These are phyloP conservation scores for Verticillium isaacii DNA, from an alignment of 2,329 filamentous ascomycete species.

Conservation along the genomic window DNA sequence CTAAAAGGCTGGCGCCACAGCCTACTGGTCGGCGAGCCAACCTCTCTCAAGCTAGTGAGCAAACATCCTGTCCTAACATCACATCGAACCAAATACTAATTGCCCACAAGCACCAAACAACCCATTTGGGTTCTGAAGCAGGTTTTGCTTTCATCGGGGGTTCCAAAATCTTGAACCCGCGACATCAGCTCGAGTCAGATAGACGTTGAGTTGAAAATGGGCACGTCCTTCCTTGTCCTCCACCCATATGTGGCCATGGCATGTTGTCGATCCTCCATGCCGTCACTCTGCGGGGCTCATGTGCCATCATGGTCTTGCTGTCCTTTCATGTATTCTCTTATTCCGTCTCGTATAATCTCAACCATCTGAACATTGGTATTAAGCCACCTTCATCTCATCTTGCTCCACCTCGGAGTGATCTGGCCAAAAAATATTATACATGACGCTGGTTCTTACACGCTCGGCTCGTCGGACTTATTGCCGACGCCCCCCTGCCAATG, in stretches of 20 bases:
- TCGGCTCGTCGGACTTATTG: no score
- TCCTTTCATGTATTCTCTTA: not conserved
- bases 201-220: not conserved
- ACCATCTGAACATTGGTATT: no score
- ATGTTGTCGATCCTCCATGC: not conserved
- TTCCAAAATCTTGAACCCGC: no score
- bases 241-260: not conserved
- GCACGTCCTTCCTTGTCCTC: not conserved
- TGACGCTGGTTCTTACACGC: no score
- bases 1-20: slow-evolving; percentile 78
- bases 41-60: slow-evolving; percentile 93
- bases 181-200: no score
- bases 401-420: no score
- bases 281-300: not conserved
- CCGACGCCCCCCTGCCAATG: no score
- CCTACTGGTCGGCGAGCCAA: slow-evolving; percentile 87
- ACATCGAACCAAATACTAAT: slow-evolving; percentile 9
- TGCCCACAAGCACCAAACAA: slow-evolving; percentile 41
- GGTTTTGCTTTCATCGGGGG: not conserved
- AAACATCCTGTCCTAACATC: not conserved
- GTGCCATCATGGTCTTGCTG: not conserved
- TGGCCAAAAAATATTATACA: no score
- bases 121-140: slow-evolving; percentile 44
- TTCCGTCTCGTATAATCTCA: not conserved
- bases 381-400: no score